Evolutionary conservation across 192 early-diverging fungal species (phyloP).

Genomic region (Umbelopsis ramanniana): DNA sequence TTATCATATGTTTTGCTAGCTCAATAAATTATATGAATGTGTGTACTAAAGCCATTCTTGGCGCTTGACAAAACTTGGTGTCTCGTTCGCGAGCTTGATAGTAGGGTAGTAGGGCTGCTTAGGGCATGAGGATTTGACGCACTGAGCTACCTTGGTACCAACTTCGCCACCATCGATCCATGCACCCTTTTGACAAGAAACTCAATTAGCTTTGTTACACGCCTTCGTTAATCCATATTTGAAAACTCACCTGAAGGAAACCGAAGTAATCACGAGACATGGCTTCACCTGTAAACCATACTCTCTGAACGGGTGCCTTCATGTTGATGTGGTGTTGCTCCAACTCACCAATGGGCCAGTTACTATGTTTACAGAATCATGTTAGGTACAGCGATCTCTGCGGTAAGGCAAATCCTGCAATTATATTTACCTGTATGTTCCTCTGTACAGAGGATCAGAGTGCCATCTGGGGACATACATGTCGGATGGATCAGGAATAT

Average conservation of each 20-base stretch:
- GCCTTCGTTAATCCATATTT: neutral
- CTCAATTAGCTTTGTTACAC: neutral
- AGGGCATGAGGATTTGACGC: slow-evolving; percentile 32
- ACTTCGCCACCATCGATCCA: slow-evolving; percentile 35
- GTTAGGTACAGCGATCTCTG: neutral
- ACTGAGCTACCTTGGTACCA: slow-evolving; percentile 14
- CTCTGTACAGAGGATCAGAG: slow-evolving; percentile 43
- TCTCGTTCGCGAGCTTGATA: slow-evolving; percentile 16
- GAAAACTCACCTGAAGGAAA: slow-evolving; percentile 28
- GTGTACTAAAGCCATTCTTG: neutral
- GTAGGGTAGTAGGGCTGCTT: slow-evolving; percentile 31
- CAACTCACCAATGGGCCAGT: slow-evolving; percentile 44
- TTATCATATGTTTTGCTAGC: no score
- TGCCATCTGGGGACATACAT: slow-evolving; percentile 48
- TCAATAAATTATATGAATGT: neutral
- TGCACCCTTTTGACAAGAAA: slow-evolving; percentile 23
- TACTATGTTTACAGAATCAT: slow-evolving; percentile 23
- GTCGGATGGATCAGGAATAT: slow-evolving; percentile 25
- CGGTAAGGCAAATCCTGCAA: neutral
- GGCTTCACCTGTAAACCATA: slow-evolving; percentile 50
- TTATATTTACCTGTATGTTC: slow-evolving; percentile 14
- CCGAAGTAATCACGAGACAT: slow-evolving; percentile 40
- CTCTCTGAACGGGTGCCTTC: slow-evolving; percentile 36
- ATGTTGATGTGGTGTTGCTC: slow-evolving; percentile 42
- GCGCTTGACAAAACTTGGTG: slow-evolving; percentile 8